Percentiles rank a stretch among this genome's conserved stretches.
These are phyloP conservation scores for Saccharomyces pastorianus DNA, from an alignment of 1,139 yeast genomes.

Conservation along the genomic window DNA sequence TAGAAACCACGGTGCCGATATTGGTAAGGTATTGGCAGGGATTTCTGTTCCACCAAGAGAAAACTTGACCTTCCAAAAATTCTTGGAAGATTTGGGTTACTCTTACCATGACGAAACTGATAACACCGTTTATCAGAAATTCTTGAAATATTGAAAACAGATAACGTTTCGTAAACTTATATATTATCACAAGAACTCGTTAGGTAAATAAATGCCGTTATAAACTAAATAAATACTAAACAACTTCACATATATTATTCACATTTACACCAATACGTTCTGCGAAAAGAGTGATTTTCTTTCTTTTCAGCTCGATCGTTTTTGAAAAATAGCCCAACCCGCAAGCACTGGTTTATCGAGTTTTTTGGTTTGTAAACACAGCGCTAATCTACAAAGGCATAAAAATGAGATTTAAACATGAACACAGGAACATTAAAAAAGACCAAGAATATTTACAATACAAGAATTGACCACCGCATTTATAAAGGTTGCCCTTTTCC, in stretches of 20 bases:
- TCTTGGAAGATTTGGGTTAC: conserved; percentile 68
- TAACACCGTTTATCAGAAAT: conserved; percentile 71
- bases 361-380: background rate
- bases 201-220: background rate
- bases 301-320: background rate
- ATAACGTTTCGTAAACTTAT: background rate
- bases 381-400: background rate
- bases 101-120: conserved; percentile 74
- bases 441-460: no score
- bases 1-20: conserved; percentile 92
- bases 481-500: background rate
- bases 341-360: background rate
- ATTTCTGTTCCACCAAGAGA: conserved; percentile 75
- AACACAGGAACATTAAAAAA: background rate
- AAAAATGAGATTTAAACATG: background rate
- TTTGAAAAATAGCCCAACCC: background rate
- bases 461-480: background rate
- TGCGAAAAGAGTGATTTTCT: no score
- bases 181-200: background rate
- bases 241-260: background rate
- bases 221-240: background rate
- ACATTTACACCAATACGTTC: background rate
- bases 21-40: conserved; percentile 88
- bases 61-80: conserved; percentile 52
- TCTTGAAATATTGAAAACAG: conserved; percentile 38